Evolutionary conservation across 2,329 filamentous ascomycete species (phyloP).

Genomic region (Pestalotiopsis sp.): DNA sequence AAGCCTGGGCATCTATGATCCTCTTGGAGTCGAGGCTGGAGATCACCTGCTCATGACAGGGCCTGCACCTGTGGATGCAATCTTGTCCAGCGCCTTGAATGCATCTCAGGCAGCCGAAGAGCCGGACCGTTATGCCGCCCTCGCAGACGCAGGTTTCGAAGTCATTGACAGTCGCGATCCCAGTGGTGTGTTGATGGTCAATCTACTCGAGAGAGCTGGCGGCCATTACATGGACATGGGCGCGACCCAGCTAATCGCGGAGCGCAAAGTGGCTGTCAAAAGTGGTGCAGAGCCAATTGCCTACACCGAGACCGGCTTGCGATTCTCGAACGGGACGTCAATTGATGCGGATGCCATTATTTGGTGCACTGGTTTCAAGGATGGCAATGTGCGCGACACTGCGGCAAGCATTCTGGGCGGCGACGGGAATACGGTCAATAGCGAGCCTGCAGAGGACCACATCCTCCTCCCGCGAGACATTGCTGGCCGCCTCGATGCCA

Average conservation of each 20-base stretch:
- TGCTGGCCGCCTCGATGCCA: slow-evolving; percentile 35
- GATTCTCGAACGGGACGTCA: slow-evolving; percentile 31
- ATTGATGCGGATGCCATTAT: slow-evolving; percentile 35
- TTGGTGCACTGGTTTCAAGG: slow-evolving; percentile 39
- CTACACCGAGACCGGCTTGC: slow-evolving; percentile 30
- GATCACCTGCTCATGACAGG: slow-evolving; percentile 24
- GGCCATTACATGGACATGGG: slow-evolving; percentile 40
- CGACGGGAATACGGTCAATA: neutral
- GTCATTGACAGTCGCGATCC: slow-evolving; percentile 34
- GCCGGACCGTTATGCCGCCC: slow-evolving; percentile 34
- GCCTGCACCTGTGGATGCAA: slow-evolving; percentile 25
- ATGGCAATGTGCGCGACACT: slow-evolving; percentile 20
- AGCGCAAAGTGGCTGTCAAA: slow-evolving; percentile 30
- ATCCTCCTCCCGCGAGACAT: slow-evolving; percentile 29
- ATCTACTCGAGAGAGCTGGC: slow-evolving; percentile 39
- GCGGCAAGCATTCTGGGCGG: slow-evolving; percentile 1
- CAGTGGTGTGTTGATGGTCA: slow-evolving; percentile 26
- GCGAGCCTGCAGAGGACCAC: neutral
- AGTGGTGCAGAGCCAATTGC: slow-evolving; percentile 28
- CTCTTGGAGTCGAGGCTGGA: slow-evolving; percentile 17
- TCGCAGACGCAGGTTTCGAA: slow-evolving; percentile 37
- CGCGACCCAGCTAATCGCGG: slow-evolving; percentile 31
- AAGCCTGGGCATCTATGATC: slow-evolving; percentile 34
- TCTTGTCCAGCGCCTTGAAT: slow-evolving; percentile 24
- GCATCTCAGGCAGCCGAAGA: slow-evolving; percentile 28